Conservation (phyloP, 1,139 yeast genomes). For the Hyphopichia fennica region DNA sequence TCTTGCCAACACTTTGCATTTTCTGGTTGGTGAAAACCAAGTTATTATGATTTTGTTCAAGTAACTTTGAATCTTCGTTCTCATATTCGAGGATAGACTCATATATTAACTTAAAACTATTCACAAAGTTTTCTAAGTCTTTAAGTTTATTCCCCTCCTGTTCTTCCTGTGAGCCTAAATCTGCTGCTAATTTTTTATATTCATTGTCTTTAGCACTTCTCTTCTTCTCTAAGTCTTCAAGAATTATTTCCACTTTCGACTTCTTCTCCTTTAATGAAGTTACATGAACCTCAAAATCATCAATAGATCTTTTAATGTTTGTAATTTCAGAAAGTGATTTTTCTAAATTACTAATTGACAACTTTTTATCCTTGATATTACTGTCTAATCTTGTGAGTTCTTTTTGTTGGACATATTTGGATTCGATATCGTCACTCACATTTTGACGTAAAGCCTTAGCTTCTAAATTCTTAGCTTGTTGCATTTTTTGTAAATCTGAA, state of each 20-base stretch:
- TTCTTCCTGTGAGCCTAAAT: slow-evolving; percentile 14
- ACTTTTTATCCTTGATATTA: slow-evolving; percentile 55
- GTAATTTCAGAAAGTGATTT: slow-evolving; percentile 43
- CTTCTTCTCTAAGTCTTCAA: slow-evolving; percentile 8
- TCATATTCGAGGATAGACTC: slow-evolving; percentile 19
- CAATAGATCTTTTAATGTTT: slow-evolving; percentile 16
- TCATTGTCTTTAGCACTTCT: not conserved
- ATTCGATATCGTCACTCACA: slow-evolving; percentile 44
- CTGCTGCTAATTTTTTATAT: slow-evolving; percentile 10
- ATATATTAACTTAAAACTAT: slow-evolving; percentile 9
- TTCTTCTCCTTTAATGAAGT: slow-evolving; percentile 12
- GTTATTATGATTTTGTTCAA: slow-evolving; percentile 34
- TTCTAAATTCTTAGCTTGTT: slow-evolving; percentile 40
- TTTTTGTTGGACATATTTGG: slow-evolving; percentile 49
- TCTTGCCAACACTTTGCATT: slow-evolving; percentile 5
- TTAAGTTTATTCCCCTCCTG: slow-evolving; percentile 15
- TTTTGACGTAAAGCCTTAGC: slow-evolving; percentile 47
- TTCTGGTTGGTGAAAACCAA: slow-evolving; percentile 20
- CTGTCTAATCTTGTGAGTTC: slow-evolving; percentile 53
- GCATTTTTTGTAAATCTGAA: slow-evolving; percentile 54
- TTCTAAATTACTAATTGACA: slow-evolving; percentile 57
- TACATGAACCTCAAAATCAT: slow-evolving; percentile 17
- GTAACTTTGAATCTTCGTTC: slow-evolving; percentile 16
- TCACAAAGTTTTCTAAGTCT: slow-evolving; percentile 2
- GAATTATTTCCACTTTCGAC: slow-evolving; percentile 10